Conservation (phyloP, 257 asterid genomes). For the Solanum tacnaense region DNA sequence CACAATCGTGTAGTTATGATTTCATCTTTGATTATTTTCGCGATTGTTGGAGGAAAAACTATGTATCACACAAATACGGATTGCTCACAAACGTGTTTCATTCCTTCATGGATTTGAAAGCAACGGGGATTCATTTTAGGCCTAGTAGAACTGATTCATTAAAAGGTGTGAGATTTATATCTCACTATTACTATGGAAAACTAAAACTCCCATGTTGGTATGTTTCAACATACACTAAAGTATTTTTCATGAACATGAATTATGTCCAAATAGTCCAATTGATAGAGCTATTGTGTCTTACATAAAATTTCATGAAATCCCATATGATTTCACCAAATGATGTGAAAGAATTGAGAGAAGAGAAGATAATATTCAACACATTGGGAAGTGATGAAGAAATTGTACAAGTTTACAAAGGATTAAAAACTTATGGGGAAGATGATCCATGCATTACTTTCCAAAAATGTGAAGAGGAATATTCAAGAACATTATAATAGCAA, state of each 20-base stretch:
- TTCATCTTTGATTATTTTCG: not conserved
- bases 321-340: no score
- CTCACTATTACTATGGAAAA: no score
- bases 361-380: no score
- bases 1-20: not conserved
- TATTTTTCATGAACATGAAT: no score
- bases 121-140: constrained; percentile 25
- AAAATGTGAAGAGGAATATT: not conserved
- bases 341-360: no score
- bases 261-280: no score
- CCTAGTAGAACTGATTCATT: not conserved
- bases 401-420: not conserved
- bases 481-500: not conserved
- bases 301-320: no score
- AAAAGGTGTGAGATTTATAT: no score
- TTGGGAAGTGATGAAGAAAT: no score
- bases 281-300: no score
- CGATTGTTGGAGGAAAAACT: not conserved
- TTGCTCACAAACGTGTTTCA: not conserved
- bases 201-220: no score
- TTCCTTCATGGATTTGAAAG: constrained; percentile 16
- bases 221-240: no score
- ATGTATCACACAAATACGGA: not conserved
- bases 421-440: not conserved
- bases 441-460: not conserved